phyloP scores from a whole-genome alignment of 2,329 filamentous ascomycete genomes.

The Clonostachys rhizophaga region DNA sequence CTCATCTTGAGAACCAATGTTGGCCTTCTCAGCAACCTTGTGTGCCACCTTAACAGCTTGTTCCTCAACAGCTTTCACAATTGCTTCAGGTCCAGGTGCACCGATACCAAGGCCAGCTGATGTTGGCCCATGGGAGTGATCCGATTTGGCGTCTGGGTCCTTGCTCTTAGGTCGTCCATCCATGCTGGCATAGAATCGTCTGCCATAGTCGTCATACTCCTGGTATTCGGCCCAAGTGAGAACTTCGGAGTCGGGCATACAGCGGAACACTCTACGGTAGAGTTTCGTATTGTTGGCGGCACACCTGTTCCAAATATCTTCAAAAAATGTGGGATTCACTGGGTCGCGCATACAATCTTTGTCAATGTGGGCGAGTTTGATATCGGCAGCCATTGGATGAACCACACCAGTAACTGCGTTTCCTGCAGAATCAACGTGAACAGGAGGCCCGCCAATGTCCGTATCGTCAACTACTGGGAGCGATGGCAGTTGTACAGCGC shows the following conservation, averaged over 20 bases:
- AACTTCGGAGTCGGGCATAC: constrained; percentile 94
- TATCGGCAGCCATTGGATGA: constrained; percentile 58
- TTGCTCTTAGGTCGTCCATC: constrained; percentile 46
- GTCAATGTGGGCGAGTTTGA: constrained; percentile 69
- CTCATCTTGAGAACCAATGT: constrained; percentile 11
- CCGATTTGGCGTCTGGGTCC: constrained; percentile 36
- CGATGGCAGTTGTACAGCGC: constrained; percentile 64
- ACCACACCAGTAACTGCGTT: constrained; percentile 37
- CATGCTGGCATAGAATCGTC: constrained; percentile 69
- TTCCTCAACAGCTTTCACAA: constrained; percentile 24
- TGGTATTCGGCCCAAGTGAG: constrained; percentile 91
- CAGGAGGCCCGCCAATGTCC: constrained; percentile 74
- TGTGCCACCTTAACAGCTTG: constrained; percentile 25
- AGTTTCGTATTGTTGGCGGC: constrained; percentile 95
- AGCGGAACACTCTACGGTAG: constrained; percentile 89
- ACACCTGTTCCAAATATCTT: constrained; percentile 81
- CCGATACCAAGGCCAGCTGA: constrained; percentile 33
- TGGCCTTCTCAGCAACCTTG: constrained; percentile 17
- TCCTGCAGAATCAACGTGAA: constrained; percentile 46
- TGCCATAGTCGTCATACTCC: constrained; percentile 72
- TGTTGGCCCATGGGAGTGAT: constrained; percentile 17
- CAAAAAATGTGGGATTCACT: constrained; percentile 73
- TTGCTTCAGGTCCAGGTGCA: constrained; percentile 31
- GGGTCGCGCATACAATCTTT: constrained; percentile 96
- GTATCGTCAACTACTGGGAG: constrained; percentile 71